Conservation (phyloP, 148 eudicot genomes). For the Hydrangea macrophylla region DNA sequence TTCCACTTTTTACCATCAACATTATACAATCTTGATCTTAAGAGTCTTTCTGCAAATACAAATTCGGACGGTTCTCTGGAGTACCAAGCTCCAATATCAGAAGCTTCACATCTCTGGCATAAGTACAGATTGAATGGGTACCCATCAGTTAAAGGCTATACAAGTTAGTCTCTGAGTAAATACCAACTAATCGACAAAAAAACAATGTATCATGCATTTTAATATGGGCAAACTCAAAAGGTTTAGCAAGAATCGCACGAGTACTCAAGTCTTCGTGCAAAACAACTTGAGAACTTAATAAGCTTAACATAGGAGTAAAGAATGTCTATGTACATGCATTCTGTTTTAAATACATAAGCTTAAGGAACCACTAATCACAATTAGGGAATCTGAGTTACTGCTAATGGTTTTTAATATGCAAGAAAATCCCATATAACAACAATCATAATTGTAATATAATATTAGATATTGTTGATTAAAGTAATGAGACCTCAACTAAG, state of each 20-base stretch:
- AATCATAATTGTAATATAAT: no score
- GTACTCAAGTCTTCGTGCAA: no score
- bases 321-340: no score
- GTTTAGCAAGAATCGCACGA: not conserved
- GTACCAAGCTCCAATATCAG: slow-evolving; percentile 25
- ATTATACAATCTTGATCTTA: slow-evolving; percentile 26
- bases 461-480: no score
- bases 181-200: slow-evolving; percentile 1
- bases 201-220: not conserved
- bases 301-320: no score
- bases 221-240: not conserved
- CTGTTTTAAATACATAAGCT: no score
- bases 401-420: no score
- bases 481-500: no score
- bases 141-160: slow-evolving; percentile 1
- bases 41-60: slow-evolving; percentile 25
- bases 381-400: no score
- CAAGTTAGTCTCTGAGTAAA: not conserved
- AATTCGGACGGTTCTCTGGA: slow-evolving; percentile 38
- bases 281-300: no score
- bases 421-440: no score
- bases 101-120: slow-evolving; percentile 49
- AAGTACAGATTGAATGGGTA: slow-evolving; percentile 2
- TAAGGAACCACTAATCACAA: no score
- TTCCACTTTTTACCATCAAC: slow-evolving; percentile 44